A percentile compares a stretch with the other conserved stretches of the same genome.
phyloP scores from a whole-genome alignment of 331 rosid species.

The Quercus lobata region DNA sequence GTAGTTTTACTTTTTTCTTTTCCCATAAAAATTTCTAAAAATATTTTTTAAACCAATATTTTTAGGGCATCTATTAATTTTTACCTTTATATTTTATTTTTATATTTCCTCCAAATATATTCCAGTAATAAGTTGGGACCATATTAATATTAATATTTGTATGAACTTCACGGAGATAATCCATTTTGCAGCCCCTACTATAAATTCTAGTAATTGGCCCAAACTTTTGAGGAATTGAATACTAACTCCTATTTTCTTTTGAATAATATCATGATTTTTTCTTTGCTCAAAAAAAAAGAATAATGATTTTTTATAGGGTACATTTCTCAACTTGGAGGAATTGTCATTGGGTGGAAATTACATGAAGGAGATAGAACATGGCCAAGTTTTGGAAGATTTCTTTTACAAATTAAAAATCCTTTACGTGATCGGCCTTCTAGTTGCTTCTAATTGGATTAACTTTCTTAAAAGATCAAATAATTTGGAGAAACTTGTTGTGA shows the following conservation, averaged over 20 bases:
- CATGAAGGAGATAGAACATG: background rate
- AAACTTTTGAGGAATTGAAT: too few relatives aligned
- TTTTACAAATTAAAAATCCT: background rate
- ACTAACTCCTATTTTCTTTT: too few relatives aligned
- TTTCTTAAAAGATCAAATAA: background rate
- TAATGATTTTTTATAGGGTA: background rate
- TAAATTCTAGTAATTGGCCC: too few relatives aligned
- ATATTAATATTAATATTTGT: background rate
- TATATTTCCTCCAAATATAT: too few relatives aligned
- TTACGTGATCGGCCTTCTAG: too few relatives aligned
- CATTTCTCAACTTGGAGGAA: conserved; percentile 44
- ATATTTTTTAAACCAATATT: too few relatives aligned
- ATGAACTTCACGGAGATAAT: background rate
- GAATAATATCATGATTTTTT: too few relatives aligned
- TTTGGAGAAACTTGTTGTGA: background rate
- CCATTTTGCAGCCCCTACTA: background rate
- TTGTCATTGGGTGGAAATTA: conserved; percentile 17
- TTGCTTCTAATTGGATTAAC: background rate
- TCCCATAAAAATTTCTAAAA: too few relatives aligned
- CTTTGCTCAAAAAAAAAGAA: too few relatives aligned
- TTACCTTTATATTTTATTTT: too few relatives aligned
- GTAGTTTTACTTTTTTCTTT: too few relatives aligned
- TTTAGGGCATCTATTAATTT: too few relatives aligned
- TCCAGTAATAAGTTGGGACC: background rate
- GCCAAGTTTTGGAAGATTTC: background rate